Base-by-base conservation (phyloP, 306 rosid species). In the Cucumis cinereus region DNA sequence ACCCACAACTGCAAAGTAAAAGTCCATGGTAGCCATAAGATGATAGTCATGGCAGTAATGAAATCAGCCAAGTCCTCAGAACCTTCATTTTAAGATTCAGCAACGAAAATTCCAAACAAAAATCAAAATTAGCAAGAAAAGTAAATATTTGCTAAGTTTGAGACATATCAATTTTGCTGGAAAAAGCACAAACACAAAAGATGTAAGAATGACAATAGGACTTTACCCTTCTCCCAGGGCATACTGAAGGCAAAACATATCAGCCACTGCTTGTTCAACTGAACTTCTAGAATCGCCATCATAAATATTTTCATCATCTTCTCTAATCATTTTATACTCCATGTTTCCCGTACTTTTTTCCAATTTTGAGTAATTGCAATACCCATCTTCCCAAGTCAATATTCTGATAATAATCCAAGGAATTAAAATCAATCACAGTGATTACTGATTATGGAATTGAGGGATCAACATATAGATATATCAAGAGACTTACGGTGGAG, bases 361-460 rank as follows among this genome's bases (percentile, higher is more conserved):
- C 67, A 84, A 72, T 82, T 89, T 85, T 67, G 79, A 75, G 78
- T 73, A 78, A 67, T 85, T 88, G 81, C 28, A 81, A 78, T 85
- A 90, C 40, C 87, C 93, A 84, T 85, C 92, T 84, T 89, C 98
- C 94, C 93, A 94, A 23, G 85, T 79, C 91, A 94, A 89, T 73
- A 86, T 87, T 91, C 98, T 94, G 82, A 70, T 16, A 8, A 71
- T 70, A 50, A 49, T 49, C 74, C 58, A 47, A 16, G 20, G 36
- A 22, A 10, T 22, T 3, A 1, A 49, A 71, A 15, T 71, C 16
- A 47, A 71, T 8, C 74, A 23, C 3, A 22, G 56, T 7, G 22
- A 15, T 16, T 6, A 71, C 9, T 7, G 38, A 15, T 16, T 2
- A 71, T 16, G 59, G 75, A 71, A 71, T 57, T 49, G 24, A 61